These are phyloP conservation scores for Syncephalastrum contaminatum DNA, from an alignment of 371 early-diverging fungal genomes.

Conservation along the genomic window DNA sequence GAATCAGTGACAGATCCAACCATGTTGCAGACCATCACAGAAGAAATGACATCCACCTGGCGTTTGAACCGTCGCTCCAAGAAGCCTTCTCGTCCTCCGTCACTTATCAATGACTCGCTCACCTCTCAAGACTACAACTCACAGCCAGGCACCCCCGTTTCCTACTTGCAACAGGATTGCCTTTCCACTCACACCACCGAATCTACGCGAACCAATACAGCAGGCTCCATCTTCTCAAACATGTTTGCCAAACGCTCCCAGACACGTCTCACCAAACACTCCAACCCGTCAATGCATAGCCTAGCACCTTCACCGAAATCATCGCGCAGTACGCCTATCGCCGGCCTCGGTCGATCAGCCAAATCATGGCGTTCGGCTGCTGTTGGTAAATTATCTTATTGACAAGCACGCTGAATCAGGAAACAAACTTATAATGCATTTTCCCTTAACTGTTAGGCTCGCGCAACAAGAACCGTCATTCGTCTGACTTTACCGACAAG, in stretches of 20 bases:
- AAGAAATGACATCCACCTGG: conserved; percentile 16
- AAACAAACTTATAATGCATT: no score
- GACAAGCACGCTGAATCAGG: no score
- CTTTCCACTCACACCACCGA: conserved; percentile 13
- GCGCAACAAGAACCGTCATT: no score
- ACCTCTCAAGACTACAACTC: no score
- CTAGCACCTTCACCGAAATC: conserved; percentile 13
- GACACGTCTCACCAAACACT: conserved; percentile 6
- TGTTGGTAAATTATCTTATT: no score
- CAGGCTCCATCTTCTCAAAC: conserved; percentile 15
- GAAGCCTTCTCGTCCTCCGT: conserved; percentile 8
- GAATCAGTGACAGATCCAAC: conserved; percentile 3
- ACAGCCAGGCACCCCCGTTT: conserved; percentile 4
- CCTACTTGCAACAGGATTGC: conserved; percentile 7
- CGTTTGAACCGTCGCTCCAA: conserved; percentile 4
- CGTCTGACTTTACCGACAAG: no score
- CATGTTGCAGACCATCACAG: conserved; percentile 21
- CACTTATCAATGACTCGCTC: conserved; percentile 7
- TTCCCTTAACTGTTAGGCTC: no score
- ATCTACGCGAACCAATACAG: conserved; percentile 9
- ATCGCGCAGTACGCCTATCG: conserved; percentile 23
- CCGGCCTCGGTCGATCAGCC: conserved; percentile 8
- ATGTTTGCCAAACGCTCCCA: conserved; percentile 19
- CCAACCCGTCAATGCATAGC: conserved; percentile 8
- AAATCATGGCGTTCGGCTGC: conserved; percentile 7